Base-by-base conservation (phyloP, 2,329 filamentous ascomycete species). In the Xylaria sp. region DNA sequence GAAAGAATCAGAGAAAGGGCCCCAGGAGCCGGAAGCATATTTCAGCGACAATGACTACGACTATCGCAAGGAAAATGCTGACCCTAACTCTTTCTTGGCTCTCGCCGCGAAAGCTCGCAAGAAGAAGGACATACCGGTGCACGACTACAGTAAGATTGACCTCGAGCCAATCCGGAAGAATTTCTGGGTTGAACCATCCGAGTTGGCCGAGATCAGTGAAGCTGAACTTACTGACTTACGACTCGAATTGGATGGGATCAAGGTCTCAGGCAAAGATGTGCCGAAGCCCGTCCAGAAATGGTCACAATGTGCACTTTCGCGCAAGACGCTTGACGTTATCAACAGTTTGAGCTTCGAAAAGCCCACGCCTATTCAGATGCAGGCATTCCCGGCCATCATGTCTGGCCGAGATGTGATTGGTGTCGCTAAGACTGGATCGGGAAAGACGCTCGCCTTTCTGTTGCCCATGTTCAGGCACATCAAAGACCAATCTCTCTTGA, bases 401-500 rank as follows among this genome's bases (percentile, higher is more conserved):
- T 96, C 92, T 34, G 94, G 94, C 8, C 86, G 92, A 66, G 94
- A 99, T 77, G 90, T 97, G 44, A 91, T 99, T 64, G 94, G 92
- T 66, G 92, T 99, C 56, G 94, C 94, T 16, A 97, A 97, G 78
- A 99, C 94, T 30, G 94, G 94, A 4, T 97, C 94, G 30, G 94
- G 94, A 72, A 99, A 99, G 78, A 99, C 94, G 0, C 86, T 97
- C 68, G 94, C 94, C 4, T 99, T 97, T 72, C 77, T 96, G 35
- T 83, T 99, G 50, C 94, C 94, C 44, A 97, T 97, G 91, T 97
- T 99, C 73, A 86, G 94, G 58, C 94, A 99, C 73, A 96, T 97
- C 76, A 94, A 93, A 74, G 94, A 97, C 70, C 94, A 99, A 72
- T 81, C 86, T 54, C 86, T 89, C 0, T 78, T 97, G 16, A 90